Conservation (phyloP, 352 stramenopile genomes). For the Globisporangium heterothallicum region DNA sequence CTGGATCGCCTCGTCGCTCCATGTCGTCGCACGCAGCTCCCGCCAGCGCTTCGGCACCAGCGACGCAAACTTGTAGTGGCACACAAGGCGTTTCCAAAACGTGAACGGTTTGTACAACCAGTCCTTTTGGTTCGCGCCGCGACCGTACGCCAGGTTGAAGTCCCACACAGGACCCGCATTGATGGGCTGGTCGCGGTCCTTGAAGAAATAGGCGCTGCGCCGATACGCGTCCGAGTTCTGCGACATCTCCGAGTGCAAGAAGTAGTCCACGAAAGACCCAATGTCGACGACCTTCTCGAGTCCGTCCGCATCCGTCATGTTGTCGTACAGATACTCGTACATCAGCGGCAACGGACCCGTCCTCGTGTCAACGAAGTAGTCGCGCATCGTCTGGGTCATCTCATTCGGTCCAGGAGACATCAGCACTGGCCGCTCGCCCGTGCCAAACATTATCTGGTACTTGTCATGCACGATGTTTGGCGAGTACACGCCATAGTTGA, state of each 20-base stretch:
- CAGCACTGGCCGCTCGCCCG: constrained; percentile 42
- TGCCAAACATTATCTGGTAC: constrained; percentile 52
- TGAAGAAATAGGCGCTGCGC: constrained; percentile 66
- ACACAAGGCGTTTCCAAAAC: constrained; percentile 60
- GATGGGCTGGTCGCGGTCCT: constrained; percentile 55
- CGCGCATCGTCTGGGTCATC: constrained; percentile 55
- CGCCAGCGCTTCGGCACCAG: constrained; percentile 52
- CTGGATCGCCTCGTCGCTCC: constrained; percentile 47
- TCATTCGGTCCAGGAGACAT: constrained; percentile 29
- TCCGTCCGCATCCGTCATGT: constrained; percentile 48
- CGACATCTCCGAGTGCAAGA: constrained; percentile 62
- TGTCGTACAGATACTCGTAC: constrained; percentile 55
- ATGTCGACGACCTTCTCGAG: constrained; percentile 54
- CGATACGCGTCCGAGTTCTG: constrained; percentile 58
- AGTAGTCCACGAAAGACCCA: constrained; percentile 67
- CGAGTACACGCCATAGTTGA: constrained; percentile 34
- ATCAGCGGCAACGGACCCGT: constrained; percentile 49
- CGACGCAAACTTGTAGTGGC: constrained; percentile 67
- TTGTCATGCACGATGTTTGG: constrained; percentile 57
- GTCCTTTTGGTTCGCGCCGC: constrained; percentile 25
- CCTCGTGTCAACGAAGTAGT: constrained; percentile 47
- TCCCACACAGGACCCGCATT: constrained; percentile 69
- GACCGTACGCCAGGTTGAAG: constrained; percentile 62
- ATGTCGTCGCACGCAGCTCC: constrained; percentile 31
- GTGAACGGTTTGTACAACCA: constrained; percentile 53